Evolutionary conservation across 768 basidiomycete genomes (phyloP).

Genomic region (Dioszegia aurantiaca): DNA sequence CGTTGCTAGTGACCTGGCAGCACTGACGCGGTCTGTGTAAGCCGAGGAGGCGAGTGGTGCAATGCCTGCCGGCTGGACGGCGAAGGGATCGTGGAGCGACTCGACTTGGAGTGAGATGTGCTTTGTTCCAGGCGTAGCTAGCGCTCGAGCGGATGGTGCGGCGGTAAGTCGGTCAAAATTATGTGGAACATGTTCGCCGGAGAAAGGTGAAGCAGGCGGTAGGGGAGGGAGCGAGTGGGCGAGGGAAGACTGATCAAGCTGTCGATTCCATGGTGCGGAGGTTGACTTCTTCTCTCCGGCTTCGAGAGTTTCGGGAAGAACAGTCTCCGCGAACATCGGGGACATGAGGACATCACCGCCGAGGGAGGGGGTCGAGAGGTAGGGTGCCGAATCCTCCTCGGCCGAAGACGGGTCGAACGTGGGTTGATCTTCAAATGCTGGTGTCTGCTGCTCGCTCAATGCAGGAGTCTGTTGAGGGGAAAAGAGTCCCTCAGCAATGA

Average conservation of each 20-base stretch:
- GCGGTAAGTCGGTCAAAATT: no score
- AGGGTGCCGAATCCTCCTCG: conserved; percentile 19
- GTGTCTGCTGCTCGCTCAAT: conserved; percentile 16
- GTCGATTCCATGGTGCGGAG: conserved; percentile 47
- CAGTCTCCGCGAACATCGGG: conserved; percentile 22
- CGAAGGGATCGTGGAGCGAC: conserved; percentile 50
- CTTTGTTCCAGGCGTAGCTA: conserved; percentile 15
- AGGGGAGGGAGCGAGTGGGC: conserved; percentile 37
- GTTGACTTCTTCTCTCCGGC: conserved; percentile 33
- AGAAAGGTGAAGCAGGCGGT: conserved; percentile 16
- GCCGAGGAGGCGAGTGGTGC: no score
- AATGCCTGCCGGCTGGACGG: conserved; percentile 49
- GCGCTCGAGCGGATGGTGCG: no score
- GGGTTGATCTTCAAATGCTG: conserved; percentile 36
- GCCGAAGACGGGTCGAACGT: conserved; percentile 25
- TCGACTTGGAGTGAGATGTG: conserved; percentile 40
- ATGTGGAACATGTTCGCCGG: conserved; percentile 40
- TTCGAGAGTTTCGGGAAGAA: conserved; percentile 7
- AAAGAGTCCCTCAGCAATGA: conserved; percentile 50
- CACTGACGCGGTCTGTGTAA: conserved; percentile 36
- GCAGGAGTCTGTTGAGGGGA: conserved; percentile 41
- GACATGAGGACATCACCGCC: conserved; percentile 31
- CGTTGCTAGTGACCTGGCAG: conserved; percentile 47
- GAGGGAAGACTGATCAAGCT: conserved; percentile 38
- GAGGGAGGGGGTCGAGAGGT: conserved; percentile 45